Conservation (phyloP, 2,329 filamentous ascomycete genomes). For the Chaetomium sp. region DNA sequence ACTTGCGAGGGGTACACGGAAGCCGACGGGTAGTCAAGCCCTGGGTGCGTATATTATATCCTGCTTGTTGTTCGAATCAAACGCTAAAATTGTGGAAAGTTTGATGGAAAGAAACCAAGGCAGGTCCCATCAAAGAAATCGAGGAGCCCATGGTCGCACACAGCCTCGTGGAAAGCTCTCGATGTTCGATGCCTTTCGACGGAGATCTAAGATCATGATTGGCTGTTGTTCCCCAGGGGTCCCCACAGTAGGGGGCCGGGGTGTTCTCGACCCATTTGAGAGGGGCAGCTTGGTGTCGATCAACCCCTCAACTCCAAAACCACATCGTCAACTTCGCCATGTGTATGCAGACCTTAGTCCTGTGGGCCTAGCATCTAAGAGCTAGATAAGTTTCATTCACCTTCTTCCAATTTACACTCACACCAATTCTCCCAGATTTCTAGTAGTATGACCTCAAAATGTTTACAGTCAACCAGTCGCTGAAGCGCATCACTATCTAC, state of each 20-base stretch:
- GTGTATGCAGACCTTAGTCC: neutral
- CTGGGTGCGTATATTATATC: no score
- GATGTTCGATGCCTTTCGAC: slow-evolving; percentile 26
- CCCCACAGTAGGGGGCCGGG: slow-evolving; percentile 16
- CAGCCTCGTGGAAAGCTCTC: slow-evolving; percentile 23
- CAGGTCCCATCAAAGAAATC: slow-evolving; percentile 13
- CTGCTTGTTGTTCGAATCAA: no score
- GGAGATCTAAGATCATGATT: slow-evolving; percentile 19
- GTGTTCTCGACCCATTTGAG: neutral
- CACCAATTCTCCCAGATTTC: no score
- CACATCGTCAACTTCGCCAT: neutral
- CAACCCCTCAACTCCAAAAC: slow-evolving; percentile 11
- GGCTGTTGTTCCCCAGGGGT: slow-evolving; percentile 11
- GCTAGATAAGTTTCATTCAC: no score
- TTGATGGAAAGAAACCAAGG: neutral
- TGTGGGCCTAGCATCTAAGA: no score
- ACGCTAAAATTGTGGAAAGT: no score
- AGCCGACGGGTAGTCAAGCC: neutral
- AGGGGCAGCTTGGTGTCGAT: neutral
- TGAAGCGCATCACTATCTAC: no score
- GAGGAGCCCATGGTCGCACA: slow-evolving; percentile 3
- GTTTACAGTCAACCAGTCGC: no score
- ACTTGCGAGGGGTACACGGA: neutral
- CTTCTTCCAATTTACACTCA: no score
- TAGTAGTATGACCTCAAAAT: no score